phyloP scores from a whole-genome alignment of 306 rosid species.

The Psophocarpus tetragonolobus region DNA sequence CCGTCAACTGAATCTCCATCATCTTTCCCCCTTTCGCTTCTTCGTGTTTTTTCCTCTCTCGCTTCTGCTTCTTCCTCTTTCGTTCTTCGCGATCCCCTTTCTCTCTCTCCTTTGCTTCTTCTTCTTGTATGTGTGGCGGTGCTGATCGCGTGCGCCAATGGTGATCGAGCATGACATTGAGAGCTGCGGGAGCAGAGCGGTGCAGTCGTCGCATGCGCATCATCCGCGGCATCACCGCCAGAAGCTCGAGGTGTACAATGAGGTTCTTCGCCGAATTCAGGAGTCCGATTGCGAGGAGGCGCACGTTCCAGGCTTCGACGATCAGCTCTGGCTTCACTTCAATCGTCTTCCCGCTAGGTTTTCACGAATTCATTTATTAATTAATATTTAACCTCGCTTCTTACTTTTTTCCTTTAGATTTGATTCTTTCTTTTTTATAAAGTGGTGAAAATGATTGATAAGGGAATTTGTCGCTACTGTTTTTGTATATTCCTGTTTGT shows the following conservation, averaged over 20 bases:
- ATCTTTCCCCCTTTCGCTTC: slow-evolving; percentile 6
- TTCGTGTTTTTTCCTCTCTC: background rate
- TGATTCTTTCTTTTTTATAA: background rate
- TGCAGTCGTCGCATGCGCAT: slow-evolving; percentile 54
- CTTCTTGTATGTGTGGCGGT: background rate
- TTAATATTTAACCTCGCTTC: slow-evolving; percentile 12
- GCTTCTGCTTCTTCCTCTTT: background rate
- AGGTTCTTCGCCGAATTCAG: slow-evolving; percentile 83
- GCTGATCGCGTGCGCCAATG: slow-evolving; percentile 44
- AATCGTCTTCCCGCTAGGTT: slow-evolving; percentile 94
- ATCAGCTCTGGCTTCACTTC: slow-evolving; percentile 93
- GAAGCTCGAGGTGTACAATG: slow-evolving; percentile 83
- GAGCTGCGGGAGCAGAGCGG: slow-evolving; percentile 87
- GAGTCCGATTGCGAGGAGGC: slow-evolving; percentile 71
- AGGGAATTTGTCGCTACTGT: background rate
- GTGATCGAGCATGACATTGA: slow-evolving; percentile 82
- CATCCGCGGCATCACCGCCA: slow-evolving; percentile 65
- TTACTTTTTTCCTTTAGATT: background rate
- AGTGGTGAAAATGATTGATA: slow-evolving; percentile 19
- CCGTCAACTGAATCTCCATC: slow-evolving; percentile 37
- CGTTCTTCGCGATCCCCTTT: slow-evolving; percentile 33
- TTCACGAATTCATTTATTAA: background rate
- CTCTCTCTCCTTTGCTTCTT: slow-evolving; percentile 1
- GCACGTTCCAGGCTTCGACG: slow-evolving; percentile 82
- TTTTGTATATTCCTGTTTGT: background rate